Evolutionary conservation across 129 eudicot genomes (phyloP).

Genomic region (Pittosporum tobira): DNA sequence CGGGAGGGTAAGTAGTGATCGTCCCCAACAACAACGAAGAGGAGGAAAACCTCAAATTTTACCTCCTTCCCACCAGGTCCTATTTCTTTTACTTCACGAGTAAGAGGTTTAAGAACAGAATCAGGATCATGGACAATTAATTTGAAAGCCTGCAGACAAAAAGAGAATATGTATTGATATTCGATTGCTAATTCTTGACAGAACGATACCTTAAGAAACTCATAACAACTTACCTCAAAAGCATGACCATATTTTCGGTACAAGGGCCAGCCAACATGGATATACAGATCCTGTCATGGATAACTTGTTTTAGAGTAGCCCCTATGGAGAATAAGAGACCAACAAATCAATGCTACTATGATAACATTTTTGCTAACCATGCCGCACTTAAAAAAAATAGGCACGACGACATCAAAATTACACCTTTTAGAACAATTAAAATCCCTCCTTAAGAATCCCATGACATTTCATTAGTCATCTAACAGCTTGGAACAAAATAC

Average conservation of each 20-base stretch:
- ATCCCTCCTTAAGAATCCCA: too few species aligned
- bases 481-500: too few species aligned
- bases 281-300: slow-evolving; percentile 58
- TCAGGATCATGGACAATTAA: slow-evolving; percentile 49
- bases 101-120: slow-evolving; percentile 40
- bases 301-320: slow-evolving; percentile 38
- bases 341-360: slow-evolving; percentile 27
- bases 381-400: not conserved
- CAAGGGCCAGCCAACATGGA: slow-evolving; percentile 74
- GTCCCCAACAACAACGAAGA: not conserved
- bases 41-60: too few species aligned
- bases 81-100: slow-evolving; percentile 44
- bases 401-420: too few species aligned
- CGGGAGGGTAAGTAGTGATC: not conserved
- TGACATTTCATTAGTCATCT: too few species aligned
- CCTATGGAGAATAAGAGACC: slow-evolving; percentile 31
- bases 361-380: slow-evolving; percentile 5
- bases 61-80: slow-evolving; percentile 61
- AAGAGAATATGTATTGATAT: too few species aligned
- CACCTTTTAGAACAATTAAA: too few species aligned
- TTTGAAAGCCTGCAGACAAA: slow-evolving; percentile 46
- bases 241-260: slow-evolving; percentile 74
- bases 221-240: slow-evolving; percentile 26
- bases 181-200: too few species aligned
- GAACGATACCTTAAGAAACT: slow-evolving; percentile 7